Evolutionary conservation across 129 eudicot genomes (phyloP).

Genomic region (Erigeron canadensis): DNA sequence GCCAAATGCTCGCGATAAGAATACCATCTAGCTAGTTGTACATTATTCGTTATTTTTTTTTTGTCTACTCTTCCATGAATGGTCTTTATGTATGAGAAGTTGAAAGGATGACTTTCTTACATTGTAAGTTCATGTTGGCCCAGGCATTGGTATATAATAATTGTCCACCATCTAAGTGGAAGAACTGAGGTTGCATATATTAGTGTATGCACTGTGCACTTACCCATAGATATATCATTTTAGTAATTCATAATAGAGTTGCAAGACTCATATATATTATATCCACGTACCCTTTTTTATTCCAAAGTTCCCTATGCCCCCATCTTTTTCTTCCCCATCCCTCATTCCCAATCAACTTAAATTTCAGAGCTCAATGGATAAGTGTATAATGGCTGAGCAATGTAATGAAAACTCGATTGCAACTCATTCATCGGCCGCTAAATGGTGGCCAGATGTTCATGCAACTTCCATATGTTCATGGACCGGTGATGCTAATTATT

Average conservation of each 20-base stretch:
- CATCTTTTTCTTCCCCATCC: neutral
- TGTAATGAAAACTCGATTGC: constrained; percentile 43
- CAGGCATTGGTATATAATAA: constrained; percentile 47
- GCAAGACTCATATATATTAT: constrained; percentile 24
- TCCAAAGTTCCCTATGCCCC: constrained; percentile 8
- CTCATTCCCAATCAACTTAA: constrained; percentile 16
- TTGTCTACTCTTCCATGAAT: constrained; percentile 12
- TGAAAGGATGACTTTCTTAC: constrained; percentile 19
- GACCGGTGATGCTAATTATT: constrained; percentile 33
- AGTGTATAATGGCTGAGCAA: constrained; percentile 47
- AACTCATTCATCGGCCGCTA: constrained; percentile 27
- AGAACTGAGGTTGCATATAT: constrained; percentile 48
- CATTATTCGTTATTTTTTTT: constrained; percentile 16
- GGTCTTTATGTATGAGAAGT: constrained; percentile 12
- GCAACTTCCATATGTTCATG: constrained; percentile 42
- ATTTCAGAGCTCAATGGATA: constrained; percentile 32
- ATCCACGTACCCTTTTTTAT: constrained; percentile 34
- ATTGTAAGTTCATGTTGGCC: constrained; percentile 38
- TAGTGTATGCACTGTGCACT: constrained; percentile 53
- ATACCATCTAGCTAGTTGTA: neutral
- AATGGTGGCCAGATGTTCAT: constrained; percentile 62
- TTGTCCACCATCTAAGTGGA: constrained; percentile 55
- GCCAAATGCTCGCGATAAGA: neutral
- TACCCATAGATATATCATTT: constrained; percentile 32
- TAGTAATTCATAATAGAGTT: constrained; percentile 24